Base-by-base conservation (phyloP, 495 filamentous ascomycete species). In the Cercophora scortea region DNA sequence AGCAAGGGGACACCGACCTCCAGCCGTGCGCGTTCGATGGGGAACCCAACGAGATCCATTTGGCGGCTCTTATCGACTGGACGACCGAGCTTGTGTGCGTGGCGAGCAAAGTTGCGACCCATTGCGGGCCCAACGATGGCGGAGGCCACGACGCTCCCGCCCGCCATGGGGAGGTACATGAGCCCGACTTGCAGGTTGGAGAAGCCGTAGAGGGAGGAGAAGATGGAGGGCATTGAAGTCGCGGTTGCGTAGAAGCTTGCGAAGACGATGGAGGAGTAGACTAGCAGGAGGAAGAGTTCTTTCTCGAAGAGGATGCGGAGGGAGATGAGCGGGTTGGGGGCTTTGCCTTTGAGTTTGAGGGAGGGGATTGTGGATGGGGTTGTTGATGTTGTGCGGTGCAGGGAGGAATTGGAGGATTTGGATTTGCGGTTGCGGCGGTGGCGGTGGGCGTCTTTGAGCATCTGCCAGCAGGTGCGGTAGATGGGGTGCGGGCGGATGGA, bases 21-120 rank as follows among this genome's bases (percentile, higher is more conserved):
- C 11, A 86, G 71, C n/a, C 84, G 72, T 0, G 83, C 82, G 17
- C 71, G 68, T 60, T 88, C 85, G 51, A 88, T 81, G 2, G 84
- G 84, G 39, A 87, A 87, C 11, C 69, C 62, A 0, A 55, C 50
- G 40, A 86, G 61, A 46, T 83, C 71, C 16, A 74, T 67, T 49
- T 74, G 65, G 2, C 71, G 70, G 16, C 64, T 71, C 32, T 71
- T 73, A 25, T 73, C 65, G 41, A 78, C 50, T 12, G 45, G 33
- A 5, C 36, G 18, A 8, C 71, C 71, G 4, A 68, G 59, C 1
- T 57, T 58, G 17, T 49, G 42, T 32, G 78, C 76, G 19, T 71
- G 66, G 0, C 74, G 71, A 0, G 68, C 61, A 60, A 79, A 86
- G 51, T 79, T 79, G 58, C 68, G 67, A 51, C 83, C 79, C 19